Conservation (phyloP, 257 asterid genomes). For the Eustoma russellianum region DNA sequence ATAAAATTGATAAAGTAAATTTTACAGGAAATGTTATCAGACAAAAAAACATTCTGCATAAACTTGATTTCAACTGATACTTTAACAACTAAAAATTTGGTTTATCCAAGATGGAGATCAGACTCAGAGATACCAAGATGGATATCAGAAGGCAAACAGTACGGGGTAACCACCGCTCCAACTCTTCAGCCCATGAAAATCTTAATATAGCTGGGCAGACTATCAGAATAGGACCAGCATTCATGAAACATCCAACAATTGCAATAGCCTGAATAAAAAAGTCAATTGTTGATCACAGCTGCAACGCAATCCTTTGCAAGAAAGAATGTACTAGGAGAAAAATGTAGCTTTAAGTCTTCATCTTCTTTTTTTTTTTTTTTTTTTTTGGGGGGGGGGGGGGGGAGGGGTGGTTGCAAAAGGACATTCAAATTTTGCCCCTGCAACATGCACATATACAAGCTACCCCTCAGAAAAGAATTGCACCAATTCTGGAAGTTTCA, state of each 20-base stretch:
- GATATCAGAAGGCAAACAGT: constrained; percentile 79
- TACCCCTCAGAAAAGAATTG: no score
- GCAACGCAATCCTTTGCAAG: no score
- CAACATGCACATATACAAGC: no score
- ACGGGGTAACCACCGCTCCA: constrained; percentile 92
- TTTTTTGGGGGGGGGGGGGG: no score
- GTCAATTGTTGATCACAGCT: constrained; percentile 18
- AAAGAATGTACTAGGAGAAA: neutral
- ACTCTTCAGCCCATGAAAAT: constrained; percentile 89
- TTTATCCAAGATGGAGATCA: neutral
- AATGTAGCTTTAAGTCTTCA: neutral
- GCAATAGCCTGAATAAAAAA: constrained; percentile 64
- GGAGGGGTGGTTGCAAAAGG: no score
- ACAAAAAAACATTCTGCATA: neutral
- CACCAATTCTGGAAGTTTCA: no score
- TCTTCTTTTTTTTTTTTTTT: no score
- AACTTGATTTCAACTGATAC: neutral
- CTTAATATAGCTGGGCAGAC: constrained; percentile 97
- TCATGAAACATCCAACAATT: constrained; percentile 71
- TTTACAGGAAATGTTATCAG: no score
- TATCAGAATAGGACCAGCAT: constrained; percentile 83
- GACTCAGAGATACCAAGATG: constrained; percentile 63
- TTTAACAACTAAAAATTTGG: neutral
- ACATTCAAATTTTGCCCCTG: no score
- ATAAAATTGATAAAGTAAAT: no score